These are phyloP conservation scores for Rhododendron ferrugineum DNA, from an alignment of 148 eudicot species.

Conservation along the genomic window DNA sequence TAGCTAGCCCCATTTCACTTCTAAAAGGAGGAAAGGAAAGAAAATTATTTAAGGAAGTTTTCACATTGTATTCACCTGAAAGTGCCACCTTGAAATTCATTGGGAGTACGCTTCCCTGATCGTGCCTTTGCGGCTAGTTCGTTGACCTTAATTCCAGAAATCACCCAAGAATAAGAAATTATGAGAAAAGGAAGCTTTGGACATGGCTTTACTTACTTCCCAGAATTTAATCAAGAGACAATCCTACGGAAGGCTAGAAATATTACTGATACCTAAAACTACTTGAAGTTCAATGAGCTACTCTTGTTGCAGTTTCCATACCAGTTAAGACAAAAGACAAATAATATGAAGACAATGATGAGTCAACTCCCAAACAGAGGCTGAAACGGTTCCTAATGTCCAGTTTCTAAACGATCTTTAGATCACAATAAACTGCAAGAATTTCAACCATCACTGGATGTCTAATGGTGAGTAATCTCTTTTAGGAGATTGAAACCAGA, in stretches of 20 bases:
- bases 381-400: neutral
- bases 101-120: constrained; percentile 78
- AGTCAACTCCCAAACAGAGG: neutral
- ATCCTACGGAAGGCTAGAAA: neutral
- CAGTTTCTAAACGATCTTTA: neutral
- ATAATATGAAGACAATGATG: neutral
- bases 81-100: constrained; percentile 97
- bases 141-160: constrained; percentile 52
- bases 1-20: neutral
- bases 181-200: neutral
- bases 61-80: constrained; percentile 57
- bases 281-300: neutral
- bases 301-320: constrained; percentile 1
- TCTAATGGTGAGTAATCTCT: neutral
- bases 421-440: neutral
- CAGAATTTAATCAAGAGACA: constrained; percentile 10
- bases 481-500: neutral
- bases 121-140: constrained; percentile 93
- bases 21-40: neutral
- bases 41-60: neutral
- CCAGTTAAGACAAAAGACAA: neutral
- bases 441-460: neutral
- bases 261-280: neutral
- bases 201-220: neutral
- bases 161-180: constrained; percentile 4